Evolutionary conservation across 2,329 filamentous ascomycete genomes (phyloP).

Genomic region (Shiraia bambusicola): DNA sequence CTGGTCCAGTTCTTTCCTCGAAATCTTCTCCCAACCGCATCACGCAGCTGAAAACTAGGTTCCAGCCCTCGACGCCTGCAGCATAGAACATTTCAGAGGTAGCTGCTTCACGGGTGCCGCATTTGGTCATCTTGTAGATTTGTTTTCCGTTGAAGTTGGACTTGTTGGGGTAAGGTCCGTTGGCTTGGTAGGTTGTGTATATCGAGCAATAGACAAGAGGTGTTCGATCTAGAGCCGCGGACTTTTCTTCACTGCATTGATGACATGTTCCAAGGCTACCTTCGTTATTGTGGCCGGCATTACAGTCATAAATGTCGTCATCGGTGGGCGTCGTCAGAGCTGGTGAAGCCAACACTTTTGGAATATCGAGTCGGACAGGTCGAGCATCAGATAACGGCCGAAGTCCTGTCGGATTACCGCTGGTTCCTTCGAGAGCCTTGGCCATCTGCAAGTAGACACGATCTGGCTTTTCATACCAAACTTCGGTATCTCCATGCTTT

Average conservation of each 20-base stretch:
- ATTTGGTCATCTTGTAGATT: slow-evolving; percentile 36
- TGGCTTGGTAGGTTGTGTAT: slow-evolving; percentile 25
- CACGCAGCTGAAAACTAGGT: slow-evolving; percentile 35
- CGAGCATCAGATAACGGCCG: slow-evolving; percentile 13
- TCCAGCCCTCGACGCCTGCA: slow-evolving; percentile 34
- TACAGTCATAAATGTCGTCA: slow-evolving; percentile 32
- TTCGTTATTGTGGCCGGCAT: slow-evolving; percentile 15
- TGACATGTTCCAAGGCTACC: slow-evolving; percentile 20
- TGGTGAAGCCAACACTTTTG: slow-evolving; percentile 33
- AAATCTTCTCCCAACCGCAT: slow-evolving; percentile 27
- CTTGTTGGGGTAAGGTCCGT: slow-evolving; percentile 11
- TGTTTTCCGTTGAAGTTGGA: slow-evolving; percentile 17
- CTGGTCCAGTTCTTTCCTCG: slow-evolving; percentile 16
- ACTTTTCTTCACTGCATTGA: slow-evolving; percentile 31
- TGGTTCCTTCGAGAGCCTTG: slow-evolving; percentile 3
- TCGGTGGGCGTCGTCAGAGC: slow-evolving; percentile 33
- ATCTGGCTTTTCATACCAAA: slow-evolving; percentile 36
- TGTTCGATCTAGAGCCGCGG: slow-evolving; percentile 23
- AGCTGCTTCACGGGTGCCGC: slow-evolving; percentile 37
- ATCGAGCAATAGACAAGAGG: slow-evolving; percentile 32
- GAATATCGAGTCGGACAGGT: slow-evolving; percentile 24
- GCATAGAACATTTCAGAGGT: slow-evolving; percentile 32
- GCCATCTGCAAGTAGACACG: slow-evolving; percentile 15
- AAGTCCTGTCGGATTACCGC: slow-evolving; percentile 15
- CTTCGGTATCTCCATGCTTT: slow-evolving; percentile 22